A percentile compares a stretch with the other conserved stretches of the same genome.
phyloP scores from a whole-genome alignment of 768 basidiomycete genomes.

The Lactarius trivialis region DNA sequence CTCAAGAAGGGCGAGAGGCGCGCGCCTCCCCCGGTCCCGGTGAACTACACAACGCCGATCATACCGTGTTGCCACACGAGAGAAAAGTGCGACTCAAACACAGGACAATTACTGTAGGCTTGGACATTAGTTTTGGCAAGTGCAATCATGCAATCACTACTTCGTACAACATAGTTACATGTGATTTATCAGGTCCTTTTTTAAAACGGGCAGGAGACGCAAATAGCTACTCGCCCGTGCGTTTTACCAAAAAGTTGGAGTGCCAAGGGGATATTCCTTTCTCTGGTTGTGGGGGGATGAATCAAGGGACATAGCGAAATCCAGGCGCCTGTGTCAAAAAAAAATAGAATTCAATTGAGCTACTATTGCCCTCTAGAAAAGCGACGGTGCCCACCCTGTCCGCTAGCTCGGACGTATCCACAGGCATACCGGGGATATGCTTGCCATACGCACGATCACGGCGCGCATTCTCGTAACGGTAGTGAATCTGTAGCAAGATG shows the following conservation, averaged over 20 bases:
- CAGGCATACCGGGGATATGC: constrained; percentile 39
- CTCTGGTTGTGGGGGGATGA: background rate
- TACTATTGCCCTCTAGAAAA: background rate
- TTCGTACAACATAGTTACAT: background rate
- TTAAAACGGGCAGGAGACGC: background rate
- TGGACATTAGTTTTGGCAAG: background rate
- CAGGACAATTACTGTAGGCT: background rate
- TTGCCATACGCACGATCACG: constrained; percentile 50
- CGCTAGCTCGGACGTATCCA: constrained; percentile 59
- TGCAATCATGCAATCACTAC: background rate
- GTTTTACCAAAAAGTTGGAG: background rate
- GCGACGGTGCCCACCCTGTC: constrained; percentile 44
- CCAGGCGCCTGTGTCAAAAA: constrained; percentile 41
- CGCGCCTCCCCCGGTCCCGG: background rate
- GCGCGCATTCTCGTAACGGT: constrained; percentile 52
- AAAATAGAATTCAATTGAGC: background rate
- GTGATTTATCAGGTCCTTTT: background rate
- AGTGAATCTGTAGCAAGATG: constrained; percentile 43
- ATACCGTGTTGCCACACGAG: background rate
- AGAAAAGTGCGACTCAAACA: background rate
- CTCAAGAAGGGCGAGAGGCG: background rate
- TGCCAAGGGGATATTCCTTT: background rate
- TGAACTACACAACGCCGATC: background rate
- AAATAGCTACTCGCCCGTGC: background rate
- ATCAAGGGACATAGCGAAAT: constrained; percentile 49